These are phyloP conservation scores for Trichomonascus vanleenenianus DNA, from an alignment of 805 yeast genomes.

Conservation along the genomic window DNA sequence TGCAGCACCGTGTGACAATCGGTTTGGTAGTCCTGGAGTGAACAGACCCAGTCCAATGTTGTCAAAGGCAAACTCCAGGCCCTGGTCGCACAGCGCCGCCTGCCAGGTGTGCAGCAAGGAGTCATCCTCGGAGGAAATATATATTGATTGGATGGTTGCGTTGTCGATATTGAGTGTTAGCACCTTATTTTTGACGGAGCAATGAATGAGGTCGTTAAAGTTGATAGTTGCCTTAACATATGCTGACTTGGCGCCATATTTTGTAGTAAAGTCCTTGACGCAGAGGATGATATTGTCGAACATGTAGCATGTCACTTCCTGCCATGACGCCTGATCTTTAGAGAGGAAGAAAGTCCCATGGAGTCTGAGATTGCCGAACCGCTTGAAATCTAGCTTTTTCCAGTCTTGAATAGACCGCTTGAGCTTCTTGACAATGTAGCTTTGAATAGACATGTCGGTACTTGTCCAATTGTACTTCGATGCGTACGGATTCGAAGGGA, in stretches of 20 bases:
- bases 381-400: slow-evolving; percentile 5
- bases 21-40: slow-evolving; percentile 9
- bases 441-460: not conserved
- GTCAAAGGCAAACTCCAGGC: slow-evolving; percentile 3
- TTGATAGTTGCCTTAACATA: slow-evolving; percentile 11
- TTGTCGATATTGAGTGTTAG: slow-evolving; percentile 6
- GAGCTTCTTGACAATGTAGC: not conserved
- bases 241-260: not conserved
- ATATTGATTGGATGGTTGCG: slow-evolving; percentile 8
- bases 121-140: slow-evolving; percentile 7
- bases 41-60: slow-evolving; percentile 2
- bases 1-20: not conserved
- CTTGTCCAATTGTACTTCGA: not conserved
- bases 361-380: slow-evolving; percentile 13
- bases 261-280: slow-evolving; percentile 2
- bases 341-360: slow-evolving; percentile 9
- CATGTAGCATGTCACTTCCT: slow-evolving; percentile 12
- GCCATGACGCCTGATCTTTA: slow-evolving; percentile 12
- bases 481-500: not conserved
- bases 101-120: slow-evolving; percentile 10
- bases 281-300: slow-evolving; percentile 12
- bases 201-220: slow-evolving; percentile 4
- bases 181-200: slow-evolving; percentile 1
- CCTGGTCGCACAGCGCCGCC: slow-evolving; percentile 10
- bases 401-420: slow-evolving; percentile 1